phyloP scores from a whole-genome alignment of 2,329 filamentous ascomycete genomes.

The Colletotrichum musicola region DNA sequence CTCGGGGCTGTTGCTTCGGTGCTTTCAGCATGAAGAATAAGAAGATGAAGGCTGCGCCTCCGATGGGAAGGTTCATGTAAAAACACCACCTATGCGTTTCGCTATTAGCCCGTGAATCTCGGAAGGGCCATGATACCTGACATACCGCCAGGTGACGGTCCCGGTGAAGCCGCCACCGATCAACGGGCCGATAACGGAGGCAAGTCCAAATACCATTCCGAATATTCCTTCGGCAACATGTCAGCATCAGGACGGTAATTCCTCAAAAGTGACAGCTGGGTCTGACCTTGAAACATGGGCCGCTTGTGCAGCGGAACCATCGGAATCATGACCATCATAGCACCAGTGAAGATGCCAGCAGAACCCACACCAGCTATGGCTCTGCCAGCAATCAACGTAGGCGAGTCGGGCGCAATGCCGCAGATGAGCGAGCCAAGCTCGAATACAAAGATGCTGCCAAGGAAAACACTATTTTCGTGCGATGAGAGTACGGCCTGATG shows the following conservation, averaged over 20 bases:
- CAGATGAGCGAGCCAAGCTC: slow-evolving; percentile 68
- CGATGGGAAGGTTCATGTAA: slow-evolving; percentile 70
- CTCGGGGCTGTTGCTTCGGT: slow-evolving; percentile 47
- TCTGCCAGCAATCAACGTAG: slow-evolving; percentile 67
- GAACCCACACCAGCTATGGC: slow-evolving; percentile 69
- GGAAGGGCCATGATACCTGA: background rate
- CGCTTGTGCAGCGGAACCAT: slow-evolving; percentile 71
- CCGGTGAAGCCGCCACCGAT: slow-evolving; percentile 67
- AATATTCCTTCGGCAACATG: slow-evolving; percentile 56
- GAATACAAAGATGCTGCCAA: slow-evolving; percentile 63
- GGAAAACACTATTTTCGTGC: slow-evolving; percentile 53
- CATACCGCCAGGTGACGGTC: slow-evolving; percentile 60
- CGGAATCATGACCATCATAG: slow-evolving; percentile 68
- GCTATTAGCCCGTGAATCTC: background rate
- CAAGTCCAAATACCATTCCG: slow-evolving; percentile 66
- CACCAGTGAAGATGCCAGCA: slow-evolving; percentile 69
- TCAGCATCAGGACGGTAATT: background rate
- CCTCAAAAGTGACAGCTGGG: background rate
- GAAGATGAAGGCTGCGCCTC: slow-evolving; percentile 62
- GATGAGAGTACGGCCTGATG: background rate
- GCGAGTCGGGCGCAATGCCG: slow-evolving; percentile 65
- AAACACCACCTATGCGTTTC: slow-evolving; percentile 63
- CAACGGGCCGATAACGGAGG: slow-evolving; percentile 66
- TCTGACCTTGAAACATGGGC: slow-evolving; percentile 65
- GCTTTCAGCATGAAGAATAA: slow-evolving; percentile 63